Conservation (phyloP, 2,329 filamentous ascomycete genomes). For the Aspergillus sp. region DNA sequence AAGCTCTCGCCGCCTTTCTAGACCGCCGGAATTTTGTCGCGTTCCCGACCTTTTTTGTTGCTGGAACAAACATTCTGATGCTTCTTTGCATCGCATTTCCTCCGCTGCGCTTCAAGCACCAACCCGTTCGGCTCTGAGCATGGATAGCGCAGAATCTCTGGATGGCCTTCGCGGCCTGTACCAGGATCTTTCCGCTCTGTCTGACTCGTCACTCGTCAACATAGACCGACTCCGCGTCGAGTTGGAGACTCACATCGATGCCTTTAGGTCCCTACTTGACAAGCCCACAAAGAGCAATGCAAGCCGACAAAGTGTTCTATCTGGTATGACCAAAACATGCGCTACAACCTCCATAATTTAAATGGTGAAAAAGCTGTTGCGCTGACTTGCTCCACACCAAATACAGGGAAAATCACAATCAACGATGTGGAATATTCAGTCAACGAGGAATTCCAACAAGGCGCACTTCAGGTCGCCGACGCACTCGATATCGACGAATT, state of each 20-base stretch:
- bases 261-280: constrained; percentile 71
- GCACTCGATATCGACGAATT: constrained; percentile 88
- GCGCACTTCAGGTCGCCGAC: constrained; percentile 77
- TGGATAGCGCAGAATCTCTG: constrained; percentile 73
- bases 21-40: constrained; percentile 36
- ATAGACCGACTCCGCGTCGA: constrained; percentile 66
- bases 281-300: constrained; percentile 72
- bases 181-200: constrained; percentile 76
- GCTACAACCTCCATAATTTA: not conserved
- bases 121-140: constrained; percentile 38
- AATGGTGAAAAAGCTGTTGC: not conserved
- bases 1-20: constrained; percentile 21
- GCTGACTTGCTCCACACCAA: constrained; percentile 20
- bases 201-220: constrained; percentile 68
- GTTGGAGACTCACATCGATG: constrained; percentile 65
- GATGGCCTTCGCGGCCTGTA: constrained; percentile 81
- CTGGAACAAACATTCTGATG: constrained; percentile 27
- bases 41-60: constrained; percentile 36
- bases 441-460: constrained; percentile 85
- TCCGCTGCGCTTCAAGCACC: constrained; percentile 27
- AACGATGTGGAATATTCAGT: constrained; percentile 73
- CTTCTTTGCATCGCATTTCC: constrained; percentile 14
- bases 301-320: constrained; percentile 70
- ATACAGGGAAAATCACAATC: constrained; percentile 71
- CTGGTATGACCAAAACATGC: constrained; percentile 48